Conservation (phyloP, 202 grass and related monocot species). For the Thinopyrum obtusiflorum region DNA sequence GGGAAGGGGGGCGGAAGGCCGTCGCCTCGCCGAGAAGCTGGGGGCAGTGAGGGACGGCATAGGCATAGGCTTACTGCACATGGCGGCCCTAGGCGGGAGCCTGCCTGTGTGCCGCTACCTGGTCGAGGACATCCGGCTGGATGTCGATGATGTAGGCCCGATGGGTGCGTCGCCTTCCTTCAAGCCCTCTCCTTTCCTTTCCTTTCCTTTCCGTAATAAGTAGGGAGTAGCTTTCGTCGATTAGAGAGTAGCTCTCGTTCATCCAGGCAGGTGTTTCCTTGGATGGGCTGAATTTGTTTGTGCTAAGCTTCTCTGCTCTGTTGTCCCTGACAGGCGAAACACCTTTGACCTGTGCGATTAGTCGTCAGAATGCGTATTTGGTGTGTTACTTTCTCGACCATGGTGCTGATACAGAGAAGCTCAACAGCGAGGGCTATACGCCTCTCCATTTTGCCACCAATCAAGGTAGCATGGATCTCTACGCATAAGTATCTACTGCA, state of each 20-base stretch:
- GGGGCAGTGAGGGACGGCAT: neutral
- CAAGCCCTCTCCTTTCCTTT: neutral
- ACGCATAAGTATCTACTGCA: neutral
- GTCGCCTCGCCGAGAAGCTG: neutral
- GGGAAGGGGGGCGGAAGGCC: neutral
- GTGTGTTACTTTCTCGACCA: constrained; percentile 5
- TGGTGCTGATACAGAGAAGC: neutral
- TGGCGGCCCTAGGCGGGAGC: neutral
- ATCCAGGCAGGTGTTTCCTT: neutral
- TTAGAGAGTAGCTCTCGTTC: neutral
- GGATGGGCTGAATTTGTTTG: neutral
- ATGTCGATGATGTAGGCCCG: neutral
- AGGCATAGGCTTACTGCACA: neutral
- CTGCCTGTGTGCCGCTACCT: constrained; percentile 10
- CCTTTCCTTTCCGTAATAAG: neutral
- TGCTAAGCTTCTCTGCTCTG: neutral
- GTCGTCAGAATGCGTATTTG: neutral
- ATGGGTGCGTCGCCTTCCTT: neutral
- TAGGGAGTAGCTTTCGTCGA: neutral
- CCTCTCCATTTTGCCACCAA: neutral
- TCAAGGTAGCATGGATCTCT: neutral
- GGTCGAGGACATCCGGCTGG: neutral
- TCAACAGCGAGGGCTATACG: neutral
- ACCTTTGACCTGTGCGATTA: neutral
- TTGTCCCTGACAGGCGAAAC: neutral